Conservation (phyloP, 805 yeast species). For the Zygosaccharomyces kombuchaensis region DNA sequence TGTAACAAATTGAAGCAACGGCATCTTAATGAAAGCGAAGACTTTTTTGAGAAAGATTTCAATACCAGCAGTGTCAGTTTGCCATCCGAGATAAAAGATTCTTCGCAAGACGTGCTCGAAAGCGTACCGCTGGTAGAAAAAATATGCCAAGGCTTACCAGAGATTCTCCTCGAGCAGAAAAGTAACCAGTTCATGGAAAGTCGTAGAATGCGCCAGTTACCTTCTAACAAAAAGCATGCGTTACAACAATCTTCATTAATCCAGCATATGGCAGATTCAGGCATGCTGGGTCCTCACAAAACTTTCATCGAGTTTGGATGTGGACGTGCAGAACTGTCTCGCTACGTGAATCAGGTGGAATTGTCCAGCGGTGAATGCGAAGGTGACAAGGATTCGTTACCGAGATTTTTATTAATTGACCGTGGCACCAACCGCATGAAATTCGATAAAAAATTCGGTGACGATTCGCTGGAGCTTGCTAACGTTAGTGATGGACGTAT, state of each 20-base stretch:
- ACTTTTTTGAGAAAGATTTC: conserved; percentile 49
- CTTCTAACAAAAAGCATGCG: conserved; percentile 68
- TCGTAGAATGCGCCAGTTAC: conserved; percentile 42
- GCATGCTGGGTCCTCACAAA: conserved; percentile 15
- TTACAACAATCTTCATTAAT: conserved; percentile 77
- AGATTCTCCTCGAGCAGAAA: conserved; percentile 26
- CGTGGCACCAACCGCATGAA: conserved; percentile 75
- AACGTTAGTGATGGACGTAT: conserved; percentile 26
- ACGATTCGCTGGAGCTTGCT: conserved; percentile 39
- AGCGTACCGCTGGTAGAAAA: conserved; percentile 37
- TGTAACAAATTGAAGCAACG: conserved; percentile 49
- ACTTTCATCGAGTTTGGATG: conserved; percentile 80
- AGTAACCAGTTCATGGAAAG: conserved; percentile 32
- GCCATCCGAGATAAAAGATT: conserved; percentile 4
- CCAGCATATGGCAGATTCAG: conserved; percentile 50
- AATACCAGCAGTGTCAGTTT: conserved; percentile 34
- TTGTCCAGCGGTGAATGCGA: conserved; percentile 17
- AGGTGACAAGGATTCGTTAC: conserved; percentile 13
- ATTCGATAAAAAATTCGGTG: conserved; percentile 60
- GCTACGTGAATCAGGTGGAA: conserved; percentile 45
- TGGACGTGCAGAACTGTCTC: conserved; percentile 79
- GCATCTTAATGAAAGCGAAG: conserved; percentile 33
- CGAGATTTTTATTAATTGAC: conserved; percentile 60
- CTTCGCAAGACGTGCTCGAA: conserved; percentile 12
- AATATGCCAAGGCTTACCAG: conserved; percentile 35